Base-by-base conservation (phyloP, 306 rosid genomes). In the Cicer bijugum region DNA sequence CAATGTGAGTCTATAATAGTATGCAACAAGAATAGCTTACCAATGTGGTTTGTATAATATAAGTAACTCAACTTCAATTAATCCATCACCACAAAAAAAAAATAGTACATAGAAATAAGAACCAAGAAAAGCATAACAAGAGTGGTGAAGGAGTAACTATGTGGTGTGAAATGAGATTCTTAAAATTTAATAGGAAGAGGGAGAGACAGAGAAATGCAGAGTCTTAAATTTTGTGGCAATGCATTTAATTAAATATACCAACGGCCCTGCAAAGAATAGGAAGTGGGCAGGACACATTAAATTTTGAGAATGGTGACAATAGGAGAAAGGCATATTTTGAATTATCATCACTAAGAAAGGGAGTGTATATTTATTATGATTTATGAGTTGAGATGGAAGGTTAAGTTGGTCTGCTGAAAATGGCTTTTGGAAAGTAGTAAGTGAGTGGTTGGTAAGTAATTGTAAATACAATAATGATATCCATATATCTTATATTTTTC, bases 241-340 rank as follows among this genome's bases (percentile, higher is more conserved):
- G 82, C 48, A 71, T 65, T 77, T 84, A 87, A 87, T 85, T 87
- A 44, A 85, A 83, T 83, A 58, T 68, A 75, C 70, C 84, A 87
- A 84, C 91, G 76, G 85, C 89, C 74, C 39, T 59, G 73, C 50
- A 65, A 76, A 67, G 39, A 72, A 81, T 75, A 75, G 76, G 83
- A 74, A 69, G 71, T 65, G 77, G 66, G 69, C 35, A 28, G 60
- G 28, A 53, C 37, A 80, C 71, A 82, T 82, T 87, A 62, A 64
- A 87, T 82, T 74, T 44, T 61, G 74, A 58, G 47, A 20, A 6
- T 53, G 63, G 37, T 71, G 73, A 69, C 75, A 78, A 79, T 16
- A 19, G 69, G 76, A 71, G 80, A 75, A 81, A 64, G 35, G 81
- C 78, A 81, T 64, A 3, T 79, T 75, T 81, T 69, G 69, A 60